Percentiles rank a stretch among this genome's conserved stretches.
Conservation (phyloP, 2,329 filamentous ascomycete genomes). For the Waltergamsia citrina region DNA sequence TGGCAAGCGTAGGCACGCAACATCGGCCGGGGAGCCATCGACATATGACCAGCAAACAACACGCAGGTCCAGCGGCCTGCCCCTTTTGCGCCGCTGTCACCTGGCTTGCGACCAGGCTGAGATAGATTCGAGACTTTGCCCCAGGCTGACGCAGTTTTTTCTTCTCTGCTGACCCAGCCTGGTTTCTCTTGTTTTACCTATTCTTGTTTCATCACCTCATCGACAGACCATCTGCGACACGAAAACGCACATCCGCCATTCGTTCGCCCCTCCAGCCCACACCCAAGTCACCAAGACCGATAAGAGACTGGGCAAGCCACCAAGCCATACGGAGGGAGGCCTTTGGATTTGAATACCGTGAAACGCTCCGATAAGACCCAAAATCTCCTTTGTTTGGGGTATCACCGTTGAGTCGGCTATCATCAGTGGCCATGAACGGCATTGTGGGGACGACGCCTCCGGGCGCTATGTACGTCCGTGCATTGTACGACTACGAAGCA, state of each 20-base stretch:
- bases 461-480: conserved; percentile 81
- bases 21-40: too few relatives aligned
- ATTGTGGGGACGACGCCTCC: conserved; percentile 49
- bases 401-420: too few relatives aligned
- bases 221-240: conserved; percentile 6
- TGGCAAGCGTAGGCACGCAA: too few relatives aligned
- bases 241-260: not conserved
- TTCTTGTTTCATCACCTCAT: not conserved
- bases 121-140: not conserved
- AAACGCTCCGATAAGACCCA: too few relatives aligned
- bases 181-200: not conserved
- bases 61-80: conserved; percentile 1
- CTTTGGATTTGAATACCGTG: too few relatives aligned
- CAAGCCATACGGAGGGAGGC: not conserved
- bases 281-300: not conserved
- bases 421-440: conserved; percentile 42
- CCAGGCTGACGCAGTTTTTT: too few relatives aligned
- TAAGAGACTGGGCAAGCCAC: not conserved
- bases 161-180: not conserved
- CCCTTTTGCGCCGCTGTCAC: conserved; percentile 1
- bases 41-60: too few relatives aligned
- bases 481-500: conserved; percentile 95
- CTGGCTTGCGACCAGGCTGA: not conserved
- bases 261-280: conserved; percentile 5
- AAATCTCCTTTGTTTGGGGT: too few relatives aligned